A percentile compares a stretch with the other conserved stretches of the same genome.
These are phyloP conservation scores for Diaporthe aspalathi DNA, from an alignment of 2,329 filamentous ascomycete species.

Conservation along the genomic window DNA sequence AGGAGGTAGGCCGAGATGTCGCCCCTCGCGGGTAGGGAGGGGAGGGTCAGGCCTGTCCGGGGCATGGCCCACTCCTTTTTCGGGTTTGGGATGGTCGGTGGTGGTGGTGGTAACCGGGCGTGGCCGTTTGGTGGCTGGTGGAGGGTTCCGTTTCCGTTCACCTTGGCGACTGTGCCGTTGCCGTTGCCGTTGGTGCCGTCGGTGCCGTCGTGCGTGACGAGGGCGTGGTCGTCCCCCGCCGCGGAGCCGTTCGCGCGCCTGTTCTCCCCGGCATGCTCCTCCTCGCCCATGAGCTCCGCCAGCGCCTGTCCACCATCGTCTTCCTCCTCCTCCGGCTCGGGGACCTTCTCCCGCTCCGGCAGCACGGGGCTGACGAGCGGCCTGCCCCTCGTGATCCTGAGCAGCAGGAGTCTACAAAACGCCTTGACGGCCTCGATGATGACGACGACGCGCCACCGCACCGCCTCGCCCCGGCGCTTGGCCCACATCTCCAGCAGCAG, in stretches of 20 bases:
- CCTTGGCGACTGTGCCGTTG: not conserved
- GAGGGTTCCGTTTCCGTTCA: constrained; percentile 1
- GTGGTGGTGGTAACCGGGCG: constrained; percentile 33
- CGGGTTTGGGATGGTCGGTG: constrained; percentile 44
- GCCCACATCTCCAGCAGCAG: constrained; percentile 98
- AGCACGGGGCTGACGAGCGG: constrained; percentile 86
- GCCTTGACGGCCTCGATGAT: constrained; percentile 89
- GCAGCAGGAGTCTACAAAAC: constrained; percentile 80
- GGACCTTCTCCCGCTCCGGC: constrained; percentile 85
- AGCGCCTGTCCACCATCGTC: constrained; percentile 54
- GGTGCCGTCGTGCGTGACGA: constrained; percentile 30
- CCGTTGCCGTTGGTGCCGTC: no score
- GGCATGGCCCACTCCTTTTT: constrained; percentile 88
- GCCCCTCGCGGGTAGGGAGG: constrained; percentile 81
- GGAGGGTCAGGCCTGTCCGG: constrained; percentile 87
- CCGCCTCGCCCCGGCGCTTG: constrained; percentile 82
- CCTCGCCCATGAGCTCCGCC: constrained; percentile 56
- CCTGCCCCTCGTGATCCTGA: constrained; percentile 84
- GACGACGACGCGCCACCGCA: constrained; percentile 88
- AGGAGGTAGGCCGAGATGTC: constrained; percentile 91
- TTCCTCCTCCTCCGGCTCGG: constrained; percentile 63
- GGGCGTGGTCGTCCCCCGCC: constrained; percentile 41
- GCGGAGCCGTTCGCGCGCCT: constrained; percentile 54
- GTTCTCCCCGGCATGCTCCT: constrained; percentile 67
- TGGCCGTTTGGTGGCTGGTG: constrained; percentile 31